Conservation (phyloP, 352 stramenopile species). For the Phytophthora megakarya region DNA sequence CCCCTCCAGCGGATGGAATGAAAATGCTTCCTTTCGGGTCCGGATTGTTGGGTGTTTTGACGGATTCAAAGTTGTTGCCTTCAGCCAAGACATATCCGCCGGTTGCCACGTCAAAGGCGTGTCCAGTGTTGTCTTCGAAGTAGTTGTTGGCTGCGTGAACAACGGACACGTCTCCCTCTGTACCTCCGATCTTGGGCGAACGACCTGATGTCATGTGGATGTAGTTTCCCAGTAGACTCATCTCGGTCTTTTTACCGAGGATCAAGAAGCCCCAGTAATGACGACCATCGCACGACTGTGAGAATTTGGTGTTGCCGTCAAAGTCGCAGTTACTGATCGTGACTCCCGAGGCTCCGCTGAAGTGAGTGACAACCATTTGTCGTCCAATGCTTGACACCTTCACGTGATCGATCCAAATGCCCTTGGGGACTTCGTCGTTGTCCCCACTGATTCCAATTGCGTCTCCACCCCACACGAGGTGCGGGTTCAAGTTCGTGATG, state of each 20-base stretch:
- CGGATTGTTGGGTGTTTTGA: conserved; percentile 8
- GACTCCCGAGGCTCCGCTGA: conserved; percentile 30
- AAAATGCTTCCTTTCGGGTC: conserved; percentile 19
- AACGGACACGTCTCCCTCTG: conserved; percentile 9
- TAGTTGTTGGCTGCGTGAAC: conserved; percentile 49
- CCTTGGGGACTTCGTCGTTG: conserved; percentile 17
- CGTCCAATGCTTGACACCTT: conserved; percentile 40
- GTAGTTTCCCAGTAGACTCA: conserved; percentile 42
- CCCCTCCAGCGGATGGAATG: conserved; percentile 11
- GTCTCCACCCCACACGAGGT: conserved; percentile 40
- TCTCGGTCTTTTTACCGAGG: conserved; percentile 21
- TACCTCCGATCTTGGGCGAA: conserved; percentile 33
- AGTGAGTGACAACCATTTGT: conserved; percentile 45
- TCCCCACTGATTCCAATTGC: conserved; percentile 27
- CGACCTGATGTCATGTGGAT: conserved; percentile 42
- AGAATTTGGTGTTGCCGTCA: conserved; percentile 44
- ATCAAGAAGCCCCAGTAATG: conserved; percentile 51
- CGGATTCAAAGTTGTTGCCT: conserved; percentile 50
- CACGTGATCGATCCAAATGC: conserved; percentile 57
- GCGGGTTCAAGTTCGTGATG: conserved; percentile 53
- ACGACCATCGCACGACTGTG: conserved; percentile 47
- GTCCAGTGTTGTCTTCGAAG: conserved; percentile 41
- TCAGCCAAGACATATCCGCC: conserved; percentile 38
- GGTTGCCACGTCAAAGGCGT: conserved; percentile 37
- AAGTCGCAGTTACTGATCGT: conserved; percentile 60